These are phyloP conservation scores for Saccharomycopsis amapae DNA, from an alignment of 805 yeast species.

Conservation along the genomic window DNA sequence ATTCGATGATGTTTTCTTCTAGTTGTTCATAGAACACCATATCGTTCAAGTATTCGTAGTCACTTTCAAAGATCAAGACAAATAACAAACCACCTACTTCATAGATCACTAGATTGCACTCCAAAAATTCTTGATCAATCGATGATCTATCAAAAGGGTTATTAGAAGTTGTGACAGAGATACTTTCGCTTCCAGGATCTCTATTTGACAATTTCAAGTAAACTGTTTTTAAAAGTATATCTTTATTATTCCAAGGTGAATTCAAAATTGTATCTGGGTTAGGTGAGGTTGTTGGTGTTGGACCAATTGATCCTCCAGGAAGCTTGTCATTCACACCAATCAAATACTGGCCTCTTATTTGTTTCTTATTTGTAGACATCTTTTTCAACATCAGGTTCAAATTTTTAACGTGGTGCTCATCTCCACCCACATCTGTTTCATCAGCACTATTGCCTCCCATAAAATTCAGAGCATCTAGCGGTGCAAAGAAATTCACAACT, in stretches of 20 bases:
- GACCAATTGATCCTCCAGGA: background rate
- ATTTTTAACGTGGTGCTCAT: slow-evolving; percentile 6
- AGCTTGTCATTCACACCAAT: slow-evolving; percentile 8
- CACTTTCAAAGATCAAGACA: slow-evolving; percentile 13
- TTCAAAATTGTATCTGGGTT: slow-evolving; percentile 17
- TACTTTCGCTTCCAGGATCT: background rate
- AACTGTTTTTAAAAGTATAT: slow-evolving; percentile 15
- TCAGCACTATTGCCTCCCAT: background rate
- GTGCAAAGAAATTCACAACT: slow-evolving; percentile 7
- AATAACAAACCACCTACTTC: slow-evolving; percentile 14
- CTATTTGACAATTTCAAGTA: slow-evolving; percentile 6
- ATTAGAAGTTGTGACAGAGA: background rate
- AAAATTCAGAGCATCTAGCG: background rate
- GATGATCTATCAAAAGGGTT: background rate
- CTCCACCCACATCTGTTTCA: background rate
- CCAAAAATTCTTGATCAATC: slow-evolving; percentile 7
- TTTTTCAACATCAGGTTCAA: slow-evolving; percentile 14
- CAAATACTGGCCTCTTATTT: slow-evolving; percentile 14
- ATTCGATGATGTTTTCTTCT: slow-evolving; percentile 18
- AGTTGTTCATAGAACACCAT: slow-evolving; percentile 17
- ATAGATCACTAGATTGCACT: slow-evolving; percentile 8
- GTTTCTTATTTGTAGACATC: slow-evolving; percentile 9
- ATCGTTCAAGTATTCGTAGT: slow-evolving; percentile 12
- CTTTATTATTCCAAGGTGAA: slow-evolving; percentile 12
- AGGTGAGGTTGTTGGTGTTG: slow-evolving; percentile 12